phyloP scores from a whole-genome alignment of 2,329 filamentous ascomycete species.

The Setomelanomma holmii region DNA sequence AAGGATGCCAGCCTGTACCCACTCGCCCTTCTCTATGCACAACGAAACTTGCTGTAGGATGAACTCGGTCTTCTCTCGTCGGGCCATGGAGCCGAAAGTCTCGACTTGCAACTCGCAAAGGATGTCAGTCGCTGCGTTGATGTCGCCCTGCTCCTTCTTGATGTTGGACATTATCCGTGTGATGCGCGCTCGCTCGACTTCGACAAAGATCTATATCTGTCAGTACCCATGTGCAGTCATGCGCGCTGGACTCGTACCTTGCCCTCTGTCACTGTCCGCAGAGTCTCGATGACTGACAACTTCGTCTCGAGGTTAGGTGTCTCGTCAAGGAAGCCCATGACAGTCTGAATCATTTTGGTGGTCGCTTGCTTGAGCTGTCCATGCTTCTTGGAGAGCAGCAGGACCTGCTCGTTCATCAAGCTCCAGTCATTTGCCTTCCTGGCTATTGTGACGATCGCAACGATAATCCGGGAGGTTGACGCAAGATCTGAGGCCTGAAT shows the following conservation, averaged over 20 bases:
- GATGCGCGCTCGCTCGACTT: conserved; percentile 94
- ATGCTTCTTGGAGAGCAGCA: conserved; percentile 98
- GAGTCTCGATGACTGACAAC: conserved; percentile 89
- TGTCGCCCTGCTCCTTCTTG: conserved; percentile 93
- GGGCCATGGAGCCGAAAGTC: conserved; percentile 97
- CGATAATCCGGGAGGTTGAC: conserved; percentile 87
- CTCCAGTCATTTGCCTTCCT: conserved; percentile 93
- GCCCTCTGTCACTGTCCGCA: conserved; percentile 96
- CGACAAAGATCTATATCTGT: conserved; percentile 82
- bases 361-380: conserved; percentile 98
- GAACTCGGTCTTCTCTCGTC: conserved; percentile 98
- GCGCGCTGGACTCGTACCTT: conserved; percentile 64
- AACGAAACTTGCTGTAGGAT: conserved; percentile 93
- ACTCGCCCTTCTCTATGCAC: conserved; percentile 94
- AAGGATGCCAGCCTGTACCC: conserved; percentile 93
- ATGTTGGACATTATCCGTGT: conserved; percentile 96
- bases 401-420: conserved; percentile 93
- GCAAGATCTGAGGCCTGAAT: conserved; percentile 88
- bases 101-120: conserved; percentile 98
- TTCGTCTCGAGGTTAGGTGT: conserved; percentile 87
- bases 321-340: conserved; percentile 89
- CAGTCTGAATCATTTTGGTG: conserved; percentile 97
- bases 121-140: conserved; percentile 88
- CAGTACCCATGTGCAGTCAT: conserved; percentile 12
- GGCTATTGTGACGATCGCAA: conserved; percentile 90